Evolutionary conservation across 352 stramenopile genomes (phyloP).

Genomic region (Chrysophaeum taylorii): DNA sequence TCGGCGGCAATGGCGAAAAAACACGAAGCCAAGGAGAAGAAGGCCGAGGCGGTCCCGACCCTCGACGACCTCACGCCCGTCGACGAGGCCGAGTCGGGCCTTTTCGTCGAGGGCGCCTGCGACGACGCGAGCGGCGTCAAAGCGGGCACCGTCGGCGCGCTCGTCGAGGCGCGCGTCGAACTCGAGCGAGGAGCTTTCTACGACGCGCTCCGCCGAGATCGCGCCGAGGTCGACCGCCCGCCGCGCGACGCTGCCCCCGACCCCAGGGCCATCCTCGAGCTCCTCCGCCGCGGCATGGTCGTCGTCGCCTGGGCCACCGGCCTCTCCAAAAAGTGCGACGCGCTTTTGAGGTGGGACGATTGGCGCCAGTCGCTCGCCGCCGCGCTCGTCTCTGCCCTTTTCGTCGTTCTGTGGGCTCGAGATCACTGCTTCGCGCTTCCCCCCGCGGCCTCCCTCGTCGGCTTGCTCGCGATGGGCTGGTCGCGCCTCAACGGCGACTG

Average conservation of each 20-base stretch:
- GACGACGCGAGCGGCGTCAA: background rate
- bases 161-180: background rate
- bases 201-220: too few relatives aligned
- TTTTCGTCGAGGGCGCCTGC: background rate
- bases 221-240: background rate
- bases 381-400: background rate
- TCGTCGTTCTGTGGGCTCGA: background rate
- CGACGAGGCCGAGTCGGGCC: background rate
- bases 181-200: too few relatives aligned
- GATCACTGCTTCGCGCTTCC: conserved; percentile 5
- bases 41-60: background rate
- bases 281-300: background rate
- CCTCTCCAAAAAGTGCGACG: background rate
- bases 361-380: background rate
- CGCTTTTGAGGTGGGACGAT: background rate
- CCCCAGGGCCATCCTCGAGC: background rate
- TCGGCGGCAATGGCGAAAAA: too few relatives aligned
- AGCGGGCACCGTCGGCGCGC: background rate
- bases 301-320: background rate
- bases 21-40: too few relatives aligned
- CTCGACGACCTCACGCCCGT: too few relatives aligned
- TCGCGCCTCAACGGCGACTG: background rate
- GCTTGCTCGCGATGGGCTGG: background rate
- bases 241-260: background rate
- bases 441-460: background rate